Base-by-base conservation (phyloP, 371 early-diverging fungal species). In the Rhizomucor miehei region DNA sequence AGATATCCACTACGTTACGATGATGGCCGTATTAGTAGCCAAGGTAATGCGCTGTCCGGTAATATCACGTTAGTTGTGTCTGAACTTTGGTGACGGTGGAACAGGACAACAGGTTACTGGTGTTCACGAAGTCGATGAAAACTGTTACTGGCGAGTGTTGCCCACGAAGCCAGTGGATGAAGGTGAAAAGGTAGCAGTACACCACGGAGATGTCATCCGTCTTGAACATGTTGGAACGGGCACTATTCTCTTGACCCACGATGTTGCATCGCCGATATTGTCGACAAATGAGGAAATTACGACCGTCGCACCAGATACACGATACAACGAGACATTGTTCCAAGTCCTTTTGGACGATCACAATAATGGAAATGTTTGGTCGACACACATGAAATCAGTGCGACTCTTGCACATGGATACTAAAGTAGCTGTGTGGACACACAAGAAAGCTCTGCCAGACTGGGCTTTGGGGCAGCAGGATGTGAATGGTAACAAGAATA, bases 391-490 rank as follows among this genome's bases (percentile, higher is more conserved):
- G 57, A 81, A 78, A 37, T 59, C 73, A 19, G 66, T 90, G 48
- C 77, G 86, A 50, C 57, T 93, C 21, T 64, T 93, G 41, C 95
- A 94, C 62, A 67, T 85, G 57, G 84, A 88, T 55, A 94, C 94
- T 44, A 80, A 79, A 53, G 94, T 88, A 46, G 92, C 88, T 21
- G 62, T 94, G 56, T 89, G 88, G 79, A 89, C 92, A 1, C 91
- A 89, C 53, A 50, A 62, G 8, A 72, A 84, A 43, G 77, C 78
- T 54, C 78, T 96, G 36, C 99, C 99, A 1, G 91, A 89, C 0
- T 99, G 99, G 99, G 99, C 91, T 3, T 87, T 89, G 63, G 79
- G 74, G 6, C 97, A 97, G 67, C 87, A 93, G 49, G 99, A 99
- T 66, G 86, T 99, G 52, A 94, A 97, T 66, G 99, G 99, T 19